A percentile compares a stretch with the other conserved stretches of the same genome.
Conservation (phyloP, 2,329 filamentous ascomycete genomes). For the Pseudogymnoascus sp. region DNA sequence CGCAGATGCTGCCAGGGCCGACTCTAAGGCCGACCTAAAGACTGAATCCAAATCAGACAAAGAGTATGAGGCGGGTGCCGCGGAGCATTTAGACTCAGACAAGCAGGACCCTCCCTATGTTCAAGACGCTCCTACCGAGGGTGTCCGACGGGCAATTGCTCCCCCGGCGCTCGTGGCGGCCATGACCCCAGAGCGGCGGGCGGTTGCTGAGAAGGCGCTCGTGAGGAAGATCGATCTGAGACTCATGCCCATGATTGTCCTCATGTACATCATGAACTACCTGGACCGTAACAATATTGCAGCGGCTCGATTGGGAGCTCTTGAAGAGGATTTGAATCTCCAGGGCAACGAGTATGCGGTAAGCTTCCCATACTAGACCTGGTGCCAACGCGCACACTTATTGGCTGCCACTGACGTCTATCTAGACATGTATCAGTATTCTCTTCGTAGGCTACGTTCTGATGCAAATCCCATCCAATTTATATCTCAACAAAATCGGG, state of each 20-base stretch:
- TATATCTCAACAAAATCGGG: slow-evolving; percentile 41
- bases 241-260: slow-evolving; percentile 57
- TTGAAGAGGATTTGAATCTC: slow-evolving; percentile 36
- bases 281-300: slow-evolving; percentile 53
- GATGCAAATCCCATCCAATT: slow-evolving; percentile 38
- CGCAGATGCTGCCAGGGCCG: not conserved
- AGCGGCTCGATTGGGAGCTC: slow-evolving; percentile 43
- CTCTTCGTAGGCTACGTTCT: slow-evolving; percentile 31
- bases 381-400: not conserved
- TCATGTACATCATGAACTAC: slow-evolving; percentile 67
- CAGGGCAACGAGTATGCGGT: slow-evolving; percentile 36
- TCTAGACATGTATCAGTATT: slow-evolving; percentile 34
- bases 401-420: slow-evolving; percentile 2
- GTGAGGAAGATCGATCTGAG: slow-evolving; percentile 57
- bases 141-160: not conserved
- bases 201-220: slow-evolving; percentile 46
- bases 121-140: not conserved
- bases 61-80: not conserved
- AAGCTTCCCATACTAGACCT: not conserved
- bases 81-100: not conserved
- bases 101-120: not conserved
- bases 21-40: not conserved
- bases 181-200: slow-evolving; percentile 44
- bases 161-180: slow-evolving; percentile 2
- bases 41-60: not conserved